Conservation (phyloP, 371 early-diverging fungal genomes). For the Syncephalastrum monosporum region DNA sequence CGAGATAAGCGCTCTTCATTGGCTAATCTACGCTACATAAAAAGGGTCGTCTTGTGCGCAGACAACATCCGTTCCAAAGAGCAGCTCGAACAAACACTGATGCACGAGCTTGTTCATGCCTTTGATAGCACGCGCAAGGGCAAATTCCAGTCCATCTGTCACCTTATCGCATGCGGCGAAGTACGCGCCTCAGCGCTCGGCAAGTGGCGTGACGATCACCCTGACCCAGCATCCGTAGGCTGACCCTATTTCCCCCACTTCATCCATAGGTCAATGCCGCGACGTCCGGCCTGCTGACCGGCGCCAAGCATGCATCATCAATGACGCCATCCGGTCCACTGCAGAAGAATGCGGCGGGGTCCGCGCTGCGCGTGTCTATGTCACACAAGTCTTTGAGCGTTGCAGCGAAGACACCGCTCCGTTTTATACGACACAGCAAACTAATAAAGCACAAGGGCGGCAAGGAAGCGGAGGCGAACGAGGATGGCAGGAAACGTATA, state of each 20-base stretch:
- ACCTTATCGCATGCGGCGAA: constrained; percentile 48
- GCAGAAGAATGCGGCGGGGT: constrained; percentile 31
- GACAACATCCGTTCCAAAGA: constrained; percentile 38
- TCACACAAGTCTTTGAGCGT: constrained; percentile 34
- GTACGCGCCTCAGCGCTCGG: constrained; percentile 44
- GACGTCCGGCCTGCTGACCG: constrained; percentile 20
- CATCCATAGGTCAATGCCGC: constrained; percentile 36
- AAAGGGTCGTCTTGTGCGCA: constrained; percentile 44
- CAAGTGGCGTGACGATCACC: constrained; percentile 4
- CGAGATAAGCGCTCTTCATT: background rate
- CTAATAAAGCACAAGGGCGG: background rate
- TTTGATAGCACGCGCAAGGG: constrained; percentile 44
- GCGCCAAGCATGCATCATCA: constrained; percentile 30
- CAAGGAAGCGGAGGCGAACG: background rate
- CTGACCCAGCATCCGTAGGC: background rate
- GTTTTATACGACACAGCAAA: constrained; percentile 11
- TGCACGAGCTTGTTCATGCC: constrained; percentile 50
- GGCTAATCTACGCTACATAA: background rate
- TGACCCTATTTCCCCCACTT: background rate
- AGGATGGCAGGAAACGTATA: no score
- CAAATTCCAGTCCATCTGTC: constrained; percentile 36
- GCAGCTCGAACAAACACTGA: constrained; percentile 39
- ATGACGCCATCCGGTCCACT: constrained; percentile 44
- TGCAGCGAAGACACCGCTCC: constrained; percentile 42
- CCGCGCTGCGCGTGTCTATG: constrained; percentile 20